Evolutionary conservation across 768 basidiomycete species (phyloP).

Genomic region (button mushroom (Agaricus bisporus)): DNA sequence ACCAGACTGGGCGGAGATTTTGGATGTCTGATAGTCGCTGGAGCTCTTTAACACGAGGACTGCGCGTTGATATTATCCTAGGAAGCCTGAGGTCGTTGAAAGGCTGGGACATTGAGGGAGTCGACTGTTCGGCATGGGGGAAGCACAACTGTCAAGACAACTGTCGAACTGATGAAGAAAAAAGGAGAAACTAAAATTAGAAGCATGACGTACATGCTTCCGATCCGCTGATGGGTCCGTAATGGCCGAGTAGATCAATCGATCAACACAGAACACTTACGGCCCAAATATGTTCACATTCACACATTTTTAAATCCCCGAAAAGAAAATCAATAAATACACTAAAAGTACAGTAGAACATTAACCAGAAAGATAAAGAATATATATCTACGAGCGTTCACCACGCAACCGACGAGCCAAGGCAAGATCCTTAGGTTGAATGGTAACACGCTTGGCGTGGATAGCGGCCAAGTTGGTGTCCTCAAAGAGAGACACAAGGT

Average conservation of each 20-base stretch:
- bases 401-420: constrained; percentile 67
- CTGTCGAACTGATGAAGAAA: no score
- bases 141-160: background rate
- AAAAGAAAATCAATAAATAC: constrained; percentile 1
- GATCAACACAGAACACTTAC: background rate
- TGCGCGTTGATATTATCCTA: no score
- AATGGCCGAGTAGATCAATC: background rate
- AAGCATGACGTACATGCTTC: background rate
- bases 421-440: constrained; percentile 76
- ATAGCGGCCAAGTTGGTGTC: constrained; percentile 84
- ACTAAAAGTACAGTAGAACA: constrained; percentile 3
- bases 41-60: no score
- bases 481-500: constrained; percentile 77
- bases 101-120: no score
- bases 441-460: constrained; percentile 85
- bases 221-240: background rate
- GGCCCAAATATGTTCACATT: background rate
- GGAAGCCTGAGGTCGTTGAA: no score
- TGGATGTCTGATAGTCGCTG: background rate
- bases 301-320: background rate
- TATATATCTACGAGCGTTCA: constrained; percentile 45
- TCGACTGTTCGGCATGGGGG: no score
- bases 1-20: background rate
- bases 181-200: background rate
- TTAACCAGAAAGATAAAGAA: background rate